Conservation (phyloP, 805 yeast species). For the Babjeviella inositovora region DNA sequence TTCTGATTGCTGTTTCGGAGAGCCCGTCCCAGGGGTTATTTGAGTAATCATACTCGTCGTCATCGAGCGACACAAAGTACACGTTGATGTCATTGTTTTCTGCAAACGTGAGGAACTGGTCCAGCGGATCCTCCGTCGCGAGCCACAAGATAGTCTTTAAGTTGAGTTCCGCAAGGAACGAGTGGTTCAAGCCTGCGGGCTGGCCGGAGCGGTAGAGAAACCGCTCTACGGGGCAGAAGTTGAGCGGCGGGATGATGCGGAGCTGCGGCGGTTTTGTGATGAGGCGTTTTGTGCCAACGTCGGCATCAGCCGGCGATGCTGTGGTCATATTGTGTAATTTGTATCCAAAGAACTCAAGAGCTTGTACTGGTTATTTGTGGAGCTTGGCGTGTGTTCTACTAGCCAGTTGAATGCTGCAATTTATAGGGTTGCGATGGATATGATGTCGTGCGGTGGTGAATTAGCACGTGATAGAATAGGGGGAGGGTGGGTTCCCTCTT, state of each 20-base stretch:
- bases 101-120: constrained; percentile 70
- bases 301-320: too few relatives aligned
- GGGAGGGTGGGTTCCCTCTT: too few relatives aligned
- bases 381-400: too few relatives aligned
- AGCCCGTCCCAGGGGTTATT: constrained; percentile 92
- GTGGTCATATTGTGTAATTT: too few relatives aligned
- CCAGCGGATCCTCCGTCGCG: constrained; percentile 91
- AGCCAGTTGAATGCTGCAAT: too few relatives aligned
- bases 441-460: too few relatives aligned
- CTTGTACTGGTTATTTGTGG: too few relatives aligned
- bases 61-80: constrained; percentile 70
- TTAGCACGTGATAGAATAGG: too few relatives aligned
- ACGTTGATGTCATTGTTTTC: constrained; percentile 55
- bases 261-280: constrained; percentile 40
- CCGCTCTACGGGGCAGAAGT: constrained; percentile 89
- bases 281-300: too few relatives aligned
- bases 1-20: constrained; percentile 65
- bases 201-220: constrained; percentile 84
- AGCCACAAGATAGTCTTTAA: constrained; percentile 82
- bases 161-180: constrained; percentile 61
- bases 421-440: too few relatives aligned
- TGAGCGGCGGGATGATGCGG: constrained; percentile 81
- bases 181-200: constrained; percentile 86
- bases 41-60: constrained; percentile 58
- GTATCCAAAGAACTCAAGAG: too few relatives aligned